Conservation (phyloP, 164 flowering plant species). For the Stephania japonica region DNA sequence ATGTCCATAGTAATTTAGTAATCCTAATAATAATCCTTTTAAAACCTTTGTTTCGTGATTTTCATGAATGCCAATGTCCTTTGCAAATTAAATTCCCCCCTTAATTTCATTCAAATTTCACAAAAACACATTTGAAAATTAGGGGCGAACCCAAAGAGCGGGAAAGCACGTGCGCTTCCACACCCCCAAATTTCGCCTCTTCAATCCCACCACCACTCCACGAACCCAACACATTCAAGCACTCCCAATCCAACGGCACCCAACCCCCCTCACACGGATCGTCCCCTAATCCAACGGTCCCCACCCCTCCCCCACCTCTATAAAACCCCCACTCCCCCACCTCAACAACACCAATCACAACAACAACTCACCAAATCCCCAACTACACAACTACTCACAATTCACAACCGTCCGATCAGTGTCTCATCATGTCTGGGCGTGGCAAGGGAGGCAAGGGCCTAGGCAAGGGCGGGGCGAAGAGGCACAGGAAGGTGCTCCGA, state of each 20-base stretch:
- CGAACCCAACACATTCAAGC: conserved; percentile 1
- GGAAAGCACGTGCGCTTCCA: conserved; percentile 1
- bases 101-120: no score
- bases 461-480: conserved; percentile 31
- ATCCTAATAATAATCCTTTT: no score
- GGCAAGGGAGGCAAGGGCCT: conserved; percentile 32
- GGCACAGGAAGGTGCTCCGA: conserved; percentile 26
- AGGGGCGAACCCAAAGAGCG: background rate
- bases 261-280: conserved; percentile 7
- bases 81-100: no score
- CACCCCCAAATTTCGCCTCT: background rate
- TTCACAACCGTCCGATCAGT: no score
- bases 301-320: background rate
- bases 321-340: background rate
- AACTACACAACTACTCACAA: no score
- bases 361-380: no score
- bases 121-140: no score
- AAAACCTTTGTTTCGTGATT: no score
- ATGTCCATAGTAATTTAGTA: no score
- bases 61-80: no score
- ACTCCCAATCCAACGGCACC: conserved; percentile 7
- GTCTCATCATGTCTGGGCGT: conserved; percentile 22
- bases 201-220: background rate
- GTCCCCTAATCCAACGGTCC: conserved; percentile 4
- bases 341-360: background rate